phyloP scores from a whole-genome alignment of 2,329 filamentous ascomycete species.

The Lizonia empirigonia region DNA sequence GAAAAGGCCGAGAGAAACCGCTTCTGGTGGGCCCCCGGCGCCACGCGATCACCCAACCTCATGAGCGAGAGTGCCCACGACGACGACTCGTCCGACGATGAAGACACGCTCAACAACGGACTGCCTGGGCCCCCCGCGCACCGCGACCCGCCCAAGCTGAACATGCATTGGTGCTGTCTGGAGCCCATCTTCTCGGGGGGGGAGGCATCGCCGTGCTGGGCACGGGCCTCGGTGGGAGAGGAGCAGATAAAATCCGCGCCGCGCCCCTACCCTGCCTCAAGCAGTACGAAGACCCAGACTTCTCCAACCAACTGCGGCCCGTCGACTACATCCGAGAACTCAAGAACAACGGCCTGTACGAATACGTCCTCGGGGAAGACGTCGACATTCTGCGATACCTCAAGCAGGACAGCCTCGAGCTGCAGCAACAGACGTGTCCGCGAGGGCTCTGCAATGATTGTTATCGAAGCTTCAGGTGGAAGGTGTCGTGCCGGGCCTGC shows the following conservation, averaged over 20 bases:
- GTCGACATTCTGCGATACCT: slow-evolving; percentile 49
- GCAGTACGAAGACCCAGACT: slow-evolving; percentile 63
- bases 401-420: slow-evolving; percentile 50
- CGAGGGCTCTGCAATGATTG: slow-evolving; percentile 64
- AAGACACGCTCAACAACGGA: slow-evolving; percentile 45
- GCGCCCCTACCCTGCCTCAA: slow-evolving; percentile 61
- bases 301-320: slow-evolving; percentile 55
- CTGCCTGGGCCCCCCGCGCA: slow-evolving; percentile 43
- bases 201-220: slow-evolving; percentile 64
- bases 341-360: slow-evolving; percentile 50
- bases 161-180: slow-evolving; percentile 65
- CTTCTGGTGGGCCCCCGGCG: slow-evolving; percentile 67
- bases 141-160: slow-evolving; percentile 55
- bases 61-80: slow-evolving; percentile 59
- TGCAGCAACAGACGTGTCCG: slow-evolving; percentile 56
- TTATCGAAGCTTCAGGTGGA: slow-evolving; percentile 63
- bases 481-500: slow-evolving; percentile 63
- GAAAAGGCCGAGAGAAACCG: slow-evolving; percentile 40
- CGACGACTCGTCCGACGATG: slow-evolving; percentile 47
- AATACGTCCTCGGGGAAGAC: slow-evolving; percentile 50
- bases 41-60: slow-evolving; percentile 60
- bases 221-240: slow-evolving; percentile 53
- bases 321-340: slow-evolving; percentile 51
- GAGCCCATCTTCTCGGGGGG: slow-evolving; percentile 65
- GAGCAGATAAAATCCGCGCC: slow-evolving; percentile 62